These are phyloP conservation scores for Xeromyces bisporus DNA, from an alignment of 495 filamentous ascomycete genomes.

Conservation along the genomic window DNA sequence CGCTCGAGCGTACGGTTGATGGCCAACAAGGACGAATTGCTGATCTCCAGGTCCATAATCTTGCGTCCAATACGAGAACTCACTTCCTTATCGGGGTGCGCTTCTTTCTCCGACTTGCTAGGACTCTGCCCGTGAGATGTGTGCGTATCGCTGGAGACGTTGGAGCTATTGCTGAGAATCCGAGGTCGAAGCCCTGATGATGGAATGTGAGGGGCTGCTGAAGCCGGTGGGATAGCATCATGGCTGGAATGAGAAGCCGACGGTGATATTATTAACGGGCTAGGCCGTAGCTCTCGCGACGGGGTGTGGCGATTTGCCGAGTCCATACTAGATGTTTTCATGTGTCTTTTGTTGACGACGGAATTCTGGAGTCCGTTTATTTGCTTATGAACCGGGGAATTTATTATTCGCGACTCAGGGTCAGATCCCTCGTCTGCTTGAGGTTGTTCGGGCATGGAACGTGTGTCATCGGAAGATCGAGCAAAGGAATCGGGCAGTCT, in stretches of 20 bases:
- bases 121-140: constrained; percentile 25
- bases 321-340: constrained; percentile 26
- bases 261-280: constrained; percentile 17
- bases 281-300: constrained; percentile 17
- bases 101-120: constrained; percentile 23
- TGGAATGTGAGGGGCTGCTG: no score
- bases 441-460: constrained; percentile 7
- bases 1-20: constrained; percentile 89
- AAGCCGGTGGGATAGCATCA: constrained; percentile 12
- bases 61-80: constrained; percentile 86
- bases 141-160: constrained; percentile 15
- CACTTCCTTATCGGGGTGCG: constrained; percentile 45
- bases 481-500: constrained; percentile 14
- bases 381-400: constrained; percentile 10
- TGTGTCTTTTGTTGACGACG: constrained; percentile 11
- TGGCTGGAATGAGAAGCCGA: constrained; percentile 9
- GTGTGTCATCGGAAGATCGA: constrained; percentile 12
- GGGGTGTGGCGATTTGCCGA: constrained; percentile 9
- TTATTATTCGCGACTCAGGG: constrained; percentile 6
- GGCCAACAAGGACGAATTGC: constrained; percentile 87
- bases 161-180: constrained; percentile 25
- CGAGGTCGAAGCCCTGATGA: constrained; percentile 22
- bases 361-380: constrained; percentile 7
- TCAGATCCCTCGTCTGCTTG: constrained; percentile 9
- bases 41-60: constrained; percentile 94